These are phyloP conservation scores for Gliomastix tumulicola DNA, from an alignment of 2,329 filamentous ascomycete species.

Conservation along the genomic window DNA sequence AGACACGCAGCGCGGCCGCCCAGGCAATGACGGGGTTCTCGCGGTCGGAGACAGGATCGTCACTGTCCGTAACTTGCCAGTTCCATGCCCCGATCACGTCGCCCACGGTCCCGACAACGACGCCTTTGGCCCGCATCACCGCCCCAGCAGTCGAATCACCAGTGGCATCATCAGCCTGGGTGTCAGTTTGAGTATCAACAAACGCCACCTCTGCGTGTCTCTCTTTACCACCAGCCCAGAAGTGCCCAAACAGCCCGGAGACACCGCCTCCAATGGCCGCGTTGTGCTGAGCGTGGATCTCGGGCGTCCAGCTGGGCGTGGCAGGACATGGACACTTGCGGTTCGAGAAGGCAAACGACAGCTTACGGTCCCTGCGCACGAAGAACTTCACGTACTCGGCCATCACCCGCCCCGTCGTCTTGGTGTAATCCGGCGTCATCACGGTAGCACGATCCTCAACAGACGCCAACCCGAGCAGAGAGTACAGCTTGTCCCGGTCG, in stretches of 20 bases:
- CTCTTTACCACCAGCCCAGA: background rate
- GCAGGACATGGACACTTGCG: background rate
- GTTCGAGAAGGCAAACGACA: background rate
- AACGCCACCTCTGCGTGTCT: background rate
- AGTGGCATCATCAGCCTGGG: background rate
- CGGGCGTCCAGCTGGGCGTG: background rate
- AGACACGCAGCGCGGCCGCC: background rate
- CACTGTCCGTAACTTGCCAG: too few relatives aligned
- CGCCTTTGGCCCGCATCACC: background rate
- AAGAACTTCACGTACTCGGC: background rate
- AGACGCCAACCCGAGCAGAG: background rate
- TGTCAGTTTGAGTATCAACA: too few relatives aligned
- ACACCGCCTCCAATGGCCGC: background rate
- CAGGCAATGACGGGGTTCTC: background rate
- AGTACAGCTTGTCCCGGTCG: background rate
- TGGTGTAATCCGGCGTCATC: background rate
- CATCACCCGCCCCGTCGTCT: background rate
- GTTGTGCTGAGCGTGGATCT: background rate
- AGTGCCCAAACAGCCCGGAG: background rate
- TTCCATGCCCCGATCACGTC: background rate
- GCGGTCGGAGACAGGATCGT: too few relatives aligned
- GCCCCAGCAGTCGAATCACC: background rate
- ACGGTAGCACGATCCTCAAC: too few relatives aligned
- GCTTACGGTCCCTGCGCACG: background rate
- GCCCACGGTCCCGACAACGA: background rate